Conservation (phyloP, 2,329 filamentous ascomycete species). For the Rhinocladiella similis region DNA sequence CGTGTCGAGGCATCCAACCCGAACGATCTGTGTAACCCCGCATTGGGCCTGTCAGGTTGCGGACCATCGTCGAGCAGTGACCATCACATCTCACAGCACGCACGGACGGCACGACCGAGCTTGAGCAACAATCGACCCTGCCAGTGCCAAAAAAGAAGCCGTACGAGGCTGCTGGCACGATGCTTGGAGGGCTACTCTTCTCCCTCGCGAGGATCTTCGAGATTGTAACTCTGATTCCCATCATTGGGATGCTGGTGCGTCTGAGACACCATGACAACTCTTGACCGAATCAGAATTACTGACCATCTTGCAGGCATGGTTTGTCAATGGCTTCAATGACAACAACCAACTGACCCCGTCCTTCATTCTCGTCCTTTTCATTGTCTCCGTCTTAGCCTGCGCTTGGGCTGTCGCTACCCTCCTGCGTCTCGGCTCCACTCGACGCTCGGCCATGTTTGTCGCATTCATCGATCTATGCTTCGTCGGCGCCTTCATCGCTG, state of each 20-base stretch:
- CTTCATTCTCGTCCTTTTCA: slow-evolving; percentile 65
- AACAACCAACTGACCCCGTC: slow-evolving; percentile 59
- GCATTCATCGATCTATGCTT: slow-evolving; percentile 63
- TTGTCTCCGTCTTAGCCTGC: slow-evolving; percentile 60
- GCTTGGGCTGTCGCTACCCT: slow-evolving; percentile 64
- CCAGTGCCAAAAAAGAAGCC: too few relatives aligned
- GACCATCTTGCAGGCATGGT: slow-evolving; percentile 49
- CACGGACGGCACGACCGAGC: not conserved
- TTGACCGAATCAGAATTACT: slow-evolving; percentile 3
- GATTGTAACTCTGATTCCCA: slow-evolving; percentile 62
- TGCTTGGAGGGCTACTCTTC: slow-evolving; percentile 60
- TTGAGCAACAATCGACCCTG: too few relatives aligned
- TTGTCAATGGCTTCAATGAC: slow-evolving; percentile 60
- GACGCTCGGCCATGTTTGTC: slow-evolving; percentile 60
- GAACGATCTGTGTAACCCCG: not conserved
- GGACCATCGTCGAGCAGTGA: not conserved
- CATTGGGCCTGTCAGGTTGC: not conserved
- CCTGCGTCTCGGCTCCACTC: slow-evolving; percentile 59
- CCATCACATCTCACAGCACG: not conserved
- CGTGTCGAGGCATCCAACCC: not conserved
- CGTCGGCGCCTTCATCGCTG: slow-evolving; percentile 63
- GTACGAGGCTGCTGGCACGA: not conserved
- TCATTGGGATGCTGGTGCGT: slow-evolving; percentile 61
- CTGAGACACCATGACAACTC: not conserved
- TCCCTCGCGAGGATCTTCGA: slow-evolving; percentile 62